Base-by-base conservation (phyloP, 2,329 filamentous ascomycete species). In the Nemania diffusa region DNA sequence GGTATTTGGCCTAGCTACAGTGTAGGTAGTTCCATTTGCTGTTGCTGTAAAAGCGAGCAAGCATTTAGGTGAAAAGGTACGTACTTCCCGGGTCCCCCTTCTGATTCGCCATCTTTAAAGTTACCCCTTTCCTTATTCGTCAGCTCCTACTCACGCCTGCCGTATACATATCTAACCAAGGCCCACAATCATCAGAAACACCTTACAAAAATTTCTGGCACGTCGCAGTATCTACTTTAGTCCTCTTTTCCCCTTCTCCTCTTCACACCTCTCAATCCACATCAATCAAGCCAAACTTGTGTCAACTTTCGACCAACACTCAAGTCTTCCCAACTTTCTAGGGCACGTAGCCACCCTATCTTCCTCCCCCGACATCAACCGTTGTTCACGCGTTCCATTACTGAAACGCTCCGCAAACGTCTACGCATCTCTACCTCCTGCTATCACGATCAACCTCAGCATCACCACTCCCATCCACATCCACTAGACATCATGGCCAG, bases 321-420 rank as follows among this genome's bases (percentile, higher is more conserved):
- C 78, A 79, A 78, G 77, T 78, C 78, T 82, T 81, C 90, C 84
- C 84, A 76, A 71, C 71, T 68, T 66, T 78, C 91, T 94, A 94
- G 92, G 92, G 92, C 92, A 93, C 91, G 83, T 88, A 94, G 92
- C 92, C 92, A 94, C 92, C 92, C 92, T 94, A 62, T 85, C 82
- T 75, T 74, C 83, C 83, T 81, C 83, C 84, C 85, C 88, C 85
- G 86, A 87, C 84, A 87, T 65, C 58, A 63, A 52, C 46, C 60
- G 62, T 89, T 90, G 86, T 88, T 87, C 86, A 90, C 91, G 90
- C 92, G 90, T 91, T 85, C 85, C 87, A 86, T 82, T 78, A 44
- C 80, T 74, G 76, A 78, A 78, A 72, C 69, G 68, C 76, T 74
- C 73, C 77, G 74, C 60, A 74, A 78, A 76, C 73, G 75, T 78